Evolutionary conservation across 495 filamentous ascomycete genomes (phyloP).

Genomic region (Niebla homalea): DNA sequence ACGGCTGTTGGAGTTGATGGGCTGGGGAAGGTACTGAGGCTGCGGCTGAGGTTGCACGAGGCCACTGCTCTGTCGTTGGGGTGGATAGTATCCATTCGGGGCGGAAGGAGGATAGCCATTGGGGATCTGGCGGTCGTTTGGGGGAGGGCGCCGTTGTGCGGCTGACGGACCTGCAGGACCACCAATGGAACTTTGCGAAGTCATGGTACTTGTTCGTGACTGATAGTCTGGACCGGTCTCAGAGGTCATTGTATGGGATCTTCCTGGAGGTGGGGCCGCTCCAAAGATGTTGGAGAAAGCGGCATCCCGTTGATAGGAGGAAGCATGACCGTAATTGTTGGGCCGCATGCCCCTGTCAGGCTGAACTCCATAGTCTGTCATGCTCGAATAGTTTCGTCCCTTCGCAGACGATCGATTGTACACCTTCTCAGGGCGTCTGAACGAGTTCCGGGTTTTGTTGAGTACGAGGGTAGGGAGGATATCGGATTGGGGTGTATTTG

Average conservation of each 20-base stretch:
- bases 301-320: conserved; percentile 74
- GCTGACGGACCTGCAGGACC: conserved; percentile 14
- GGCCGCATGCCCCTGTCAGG: conserved; percentile 57
- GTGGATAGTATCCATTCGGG: conserved; percentile 43
- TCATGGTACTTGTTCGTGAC: conserved; percentile 47
- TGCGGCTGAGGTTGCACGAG: conserved; percentile 43
- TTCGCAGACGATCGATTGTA: neutral
- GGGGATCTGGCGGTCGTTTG: conserved; percentile 39
- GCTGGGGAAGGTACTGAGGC: conserved; percentile 52
- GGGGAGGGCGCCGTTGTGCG: conserved; percentile 41
- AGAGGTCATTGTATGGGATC: conserved; percentile 82
- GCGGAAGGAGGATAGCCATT: conserved; percentile 33
- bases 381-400: conserved; percentile 19
- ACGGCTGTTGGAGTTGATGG: conserved; percentile 41
- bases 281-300: conserved; percentile 97
- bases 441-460: neutral
- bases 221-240: conserved; percentile 40
- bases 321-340: conserved; percentile 53
- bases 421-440: neutral
- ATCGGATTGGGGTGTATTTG: no score
- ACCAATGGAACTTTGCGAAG: conserved; percentile 17
- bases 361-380: conserved; percentile 74
- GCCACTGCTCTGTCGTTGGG: conserved; percentile 34
- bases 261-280: conserved; percentile 68
- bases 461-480: no score